phyloP scores from a whole-genome alignment of 2,329 filamentous ascomycete species.

The Ophiostoma perfectum region DNA sequence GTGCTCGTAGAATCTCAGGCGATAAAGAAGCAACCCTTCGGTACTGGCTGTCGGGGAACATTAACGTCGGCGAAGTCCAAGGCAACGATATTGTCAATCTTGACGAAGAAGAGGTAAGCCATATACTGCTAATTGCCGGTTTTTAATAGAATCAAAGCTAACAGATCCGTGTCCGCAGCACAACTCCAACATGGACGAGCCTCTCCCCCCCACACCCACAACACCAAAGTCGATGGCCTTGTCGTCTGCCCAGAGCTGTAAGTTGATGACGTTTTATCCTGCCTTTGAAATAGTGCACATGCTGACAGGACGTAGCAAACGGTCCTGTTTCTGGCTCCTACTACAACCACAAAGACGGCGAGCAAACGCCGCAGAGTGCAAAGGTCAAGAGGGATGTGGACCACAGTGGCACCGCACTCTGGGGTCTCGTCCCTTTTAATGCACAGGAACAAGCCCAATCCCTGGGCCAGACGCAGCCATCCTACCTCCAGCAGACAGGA shows the following conservation, averaged over 20 bases:
- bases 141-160: not conserved
- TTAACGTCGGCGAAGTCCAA: not conserved
- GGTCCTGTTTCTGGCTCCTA: not conserved
- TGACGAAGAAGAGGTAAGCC: not conserved
- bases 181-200: not conserved
- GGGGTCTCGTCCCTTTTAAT: not conserved
- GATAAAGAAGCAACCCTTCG: not conserved
- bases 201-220: not conserved
- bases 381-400: not conserved
- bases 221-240: not conserved
- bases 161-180: not conserved
- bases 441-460: not conserved
- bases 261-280: not conserved
- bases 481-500: not conserved
- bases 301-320: slow-evolving; percentile 1
- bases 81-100: not conserved
- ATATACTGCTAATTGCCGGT: not conserved
- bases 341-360: not conserved
- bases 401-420: not conserved
- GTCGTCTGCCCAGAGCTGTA: not conserved
- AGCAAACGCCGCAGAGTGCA: not conserved
- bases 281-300: not conserved
- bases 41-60: slow-evolving; percentile 1
- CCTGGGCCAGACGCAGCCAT: slow-evolving; percentile 1
- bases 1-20: not conserved